Percentiles rank a stretch among this genome's conserved stretches.
Conservation (phyloP, 164 flowering plant genomes). For the Vitis cinerea region DNA sequence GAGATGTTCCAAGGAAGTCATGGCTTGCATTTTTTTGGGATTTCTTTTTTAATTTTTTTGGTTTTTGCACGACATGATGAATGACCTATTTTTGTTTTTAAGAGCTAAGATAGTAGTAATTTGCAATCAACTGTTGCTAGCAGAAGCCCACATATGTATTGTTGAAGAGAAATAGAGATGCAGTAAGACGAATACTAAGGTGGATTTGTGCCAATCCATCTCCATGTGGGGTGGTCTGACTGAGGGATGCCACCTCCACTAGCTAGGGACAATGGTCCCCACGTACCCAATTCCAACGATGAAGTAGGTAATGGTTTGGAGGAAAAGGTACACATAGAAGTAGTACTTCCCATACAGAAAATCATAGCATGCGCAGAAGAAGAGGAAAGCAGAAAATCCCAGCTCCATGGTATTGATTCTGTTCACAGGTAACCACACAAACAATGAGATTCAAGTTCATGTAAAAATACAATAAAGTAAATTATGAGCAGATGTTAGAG, state of each 20-base stretch:
- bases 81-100: conserved; percentile 19
- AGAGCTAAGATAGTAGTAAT: conserved; percentile 10
- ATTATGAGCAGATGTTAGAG: background rate
- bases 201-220: conserved; percentile 3
- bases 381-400: conserved; percentile 66
- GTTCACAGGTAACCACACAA: conserved; percentile 10
- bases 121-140: conserved; percentile 18
- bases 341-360: conserved; percentile 66
- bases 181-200: conserved; percentile 13
- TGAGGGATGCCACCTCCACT: conserved; percentile 7
- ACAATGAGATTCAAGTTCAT: background rate
- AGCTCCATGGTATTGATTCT: conserved; percentile 68
- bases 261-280: conserved; percentile 70
- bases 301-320: conserved; percentile 66
- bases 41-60: too few relatives aligned
- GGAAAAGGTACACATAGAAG: conserved; percentile 74
- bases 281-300: conserved; percentile 74
- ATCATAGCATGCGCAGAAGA: conserved; percentile 77
- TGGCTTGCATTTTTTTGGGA: background rate
- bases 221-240: too few relatives aligned
- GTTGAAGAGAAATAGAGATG: conserved; percentile 17
- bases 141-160: conserved; percentile 13
- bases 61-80: conserved; percentile 14
- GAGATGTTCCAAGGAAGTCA: background rate
- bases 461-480: background rate